phyloP scores from a whole-genome alignment of 23 red algal genomes.

The Gracilaria domingensis region DNA sequence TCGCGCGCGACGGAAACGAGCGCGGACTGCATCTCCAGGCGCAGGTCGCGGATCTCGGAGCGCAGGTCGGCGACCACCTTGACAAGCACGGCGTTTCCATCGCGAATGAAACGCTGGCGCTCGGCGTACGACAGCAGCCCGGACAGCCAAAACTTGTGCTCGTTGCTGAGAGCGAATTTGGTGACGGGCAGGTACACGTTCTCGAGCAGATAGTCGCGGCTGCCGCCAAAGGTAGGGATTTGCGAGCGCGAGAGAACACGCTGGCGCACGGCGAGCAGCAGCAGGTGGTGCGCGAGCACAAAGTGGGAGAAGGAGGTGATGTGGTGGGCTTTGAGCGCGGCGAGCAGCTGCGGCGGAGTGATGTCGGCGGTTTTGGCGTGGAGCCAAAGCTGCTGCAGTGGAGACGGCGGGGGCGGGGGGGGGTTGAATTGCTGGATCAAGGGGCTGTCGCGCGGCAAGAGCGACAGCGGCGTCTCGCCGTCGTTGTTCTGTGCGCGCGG shows the following conservation, averaged over 20 bases:
- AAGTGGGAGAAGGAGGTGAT: constrained; percentile 19
- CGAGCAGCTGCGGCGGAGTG: background rate
- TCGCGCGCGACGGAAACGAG: too few relatives aligned
- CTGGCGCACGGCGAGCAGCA: constrained; percentile 24
- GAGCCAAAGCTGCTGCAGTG: background rate
- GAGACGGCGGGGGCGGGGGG: too few relatives aligned
- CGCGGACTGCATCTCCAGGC: background rate
- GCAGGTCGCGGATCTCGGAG: background rate
- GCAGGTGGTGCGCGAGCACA: constrained; percentile 22
- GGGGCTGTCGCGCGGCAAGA: background rate
- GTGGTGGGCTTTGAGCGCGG: background rate
- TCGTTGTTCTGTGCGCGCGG: background rate
- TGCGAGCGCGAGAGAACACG: background rate
- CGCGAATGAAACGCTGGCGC: background rate
- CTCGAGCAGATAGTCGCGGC: constrained; percentile 22
- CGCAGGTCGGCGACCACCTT: background rate
- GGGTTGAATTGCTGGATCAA: background rate
- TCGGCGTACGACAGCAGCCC: background rate
- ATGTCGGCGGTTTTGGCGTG: too few relatives aligned
- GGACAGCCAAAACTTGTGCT: background rate
- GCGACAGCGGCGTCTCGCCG: background rate
- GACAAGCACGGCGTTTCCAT: background rate
- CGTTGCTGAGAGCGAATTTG: background rate
- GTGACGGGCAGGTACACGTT: constrained; percentile 24
- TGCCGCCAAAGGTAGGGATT: background rate